These are phyloP conservation scores for Cyathus striatus DNA, from an alignment of 768 basidiomycete genomes.

Conservation along the genomic window DNA sequence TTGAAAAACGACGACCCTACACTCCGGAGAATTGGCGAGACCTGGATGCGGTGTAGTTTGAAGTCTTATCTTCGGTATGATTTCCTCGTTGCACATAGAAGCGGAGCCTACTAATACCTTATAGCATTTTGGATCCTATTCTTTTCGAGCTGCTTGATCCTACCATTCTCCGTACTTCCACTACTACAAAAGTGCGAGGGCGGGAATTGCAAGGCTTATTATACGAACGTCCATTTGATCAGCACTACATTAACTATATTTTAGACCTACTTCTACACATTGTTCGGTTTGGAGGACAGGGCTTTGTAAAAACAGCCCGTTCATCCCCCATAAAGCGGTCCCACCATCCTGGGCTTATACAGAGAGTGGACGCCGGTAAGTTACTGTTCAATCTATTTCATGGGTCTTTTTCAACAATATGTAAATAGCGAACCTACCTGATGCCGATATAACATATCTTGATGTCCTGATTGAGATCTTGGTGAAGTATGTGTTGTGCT, in stretches of 20 bases:
- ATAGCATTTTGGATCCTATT: conserved; percentile 87
- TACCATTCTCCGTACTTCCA: conserved; percentile 46
- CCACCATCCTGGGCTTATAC: conserved; percentile 53
- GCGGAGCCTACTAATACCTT: conserved; percentile 3
- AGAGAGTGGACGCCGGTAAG: conserved; percentile 59
- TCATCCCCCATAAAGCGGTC: conserved; percentile 61
- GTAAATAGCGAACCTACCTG: conserved; percentile 33
- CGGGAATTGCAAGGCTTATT: conserved; percentile 61
- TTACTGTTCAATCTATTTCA: conserved; percentile 2
- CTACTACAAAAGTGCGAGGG: conserved; percentile 49
- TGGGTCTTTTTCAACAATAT: conserved; percentile 3
- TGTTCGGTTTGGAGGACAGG: conserved; percentile 85
- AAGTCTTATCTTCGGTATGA: conserved; percentile 83
- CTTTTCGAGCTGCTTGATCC: conserved; percentile 75
- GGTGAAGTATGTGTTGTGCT: conserved; percentile 56
- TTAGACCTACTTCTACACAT: conserved; percentile 75
- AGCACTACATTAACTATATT: conserved; percentile 65
- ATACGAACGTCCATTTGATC: conserved; percentile 77
- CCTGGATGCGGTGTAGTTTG: conserved; percentile 95
- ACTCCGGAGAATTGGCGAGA: conserved; percentile 78
- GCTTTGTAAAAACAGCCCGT: conserved; percentile 73
- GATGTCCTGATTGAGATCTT: conserved; percentile 73
- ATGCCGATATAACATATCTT: conserved; percentile 63
- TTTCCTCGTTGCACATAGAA: conserved; percentile 5
- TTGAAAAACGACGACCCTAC: conserved; percentile 72